Base-by-base conservation (phyloP, 805 yeast species). In the Nakazawaea ambrosiae region DNA sequence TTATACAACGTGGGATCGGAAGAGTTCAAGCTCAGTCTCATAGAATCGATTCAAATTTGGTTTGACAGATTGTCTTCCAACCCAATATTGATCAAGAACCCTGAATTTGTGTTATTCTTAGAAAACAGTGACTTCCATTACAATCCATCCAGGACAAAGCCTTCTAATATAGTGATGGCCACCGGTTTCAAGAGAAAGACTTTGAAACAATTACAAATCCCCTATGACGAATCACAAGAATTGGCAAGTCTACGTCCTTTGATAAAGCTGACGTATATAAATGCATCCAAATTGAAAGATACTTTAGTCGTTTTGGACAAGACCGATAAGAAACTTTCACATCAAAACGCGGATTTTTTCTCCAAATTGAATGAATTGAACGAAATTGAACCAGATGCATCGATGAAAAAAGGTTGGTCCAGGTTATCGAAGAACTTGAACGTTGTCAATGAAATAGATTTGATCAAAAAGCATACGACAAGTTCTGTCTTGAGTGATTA, bases 131-230 rank as follows among this genome's bases (percentile, higher is more conserved):
- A 61, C 43, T 61, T 61, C 40, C 51, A 57, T 31, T 61, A 61
- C 41, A 53, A 61, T 9, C 62, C 66, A 1, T 59, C 65, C 11
- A 60, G 60, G 40, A 59, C 73, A 2, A 58, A 54, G 34, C 66
- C 65, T 4, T 55, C 61, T 4, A 58, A 58, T 35, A 55, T 62
- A 1, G 69, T 74, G 2, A 71, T 75, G 34, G 95, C 96, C 1
- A 78, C 94, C 12, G 98, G 97, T 0, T 57, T 92, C 19, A 78
- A 80, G 45, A 74, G 98, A 36, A 85, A 84, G 57, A 88, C 97
- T 2, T 68, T 92, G 51, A 92, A 92, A 57, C 98, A 92, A 55
- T 70, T 89, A 31, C 81, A 84, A 29, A 85, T 95, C 2, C 98
- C 98, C 1, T 86, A 81, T 50, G 98, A 90, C 58, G 90, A 86